Conservation (phyloP, 1,284 basidiomycete genomes). For the Melampsora larici-populina region DNA sequence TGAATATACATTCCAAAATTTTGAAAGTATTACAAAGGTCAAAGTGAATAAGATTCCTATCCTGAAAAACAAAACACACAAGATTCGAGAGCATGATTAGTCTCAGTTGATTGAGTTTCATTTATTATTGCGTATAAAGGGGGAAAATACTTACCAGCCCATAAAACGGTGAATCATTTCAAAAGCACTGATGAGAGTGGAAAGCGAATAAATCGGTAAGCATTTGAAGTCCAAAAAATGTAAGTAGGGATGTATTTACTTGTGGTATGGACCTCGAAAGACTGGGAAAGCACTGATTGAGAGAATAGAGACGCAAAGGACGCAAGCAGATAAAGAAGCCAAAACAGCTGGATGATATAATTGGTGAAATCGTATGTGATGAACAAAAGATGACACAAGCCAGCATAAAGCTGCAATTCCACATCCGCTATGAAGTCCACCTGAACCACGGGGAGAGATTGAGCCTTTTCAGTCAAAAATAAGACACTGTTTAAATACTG, state of each 20-base stretch:
- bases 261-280: constrained; percentile 19
- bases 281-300: constrained; percentile 23
- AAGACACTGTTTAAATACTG: background rate
- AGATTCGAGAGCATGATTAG: background rate
- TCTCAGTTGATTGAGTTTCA: background rate
- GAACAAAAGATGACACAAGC: background rate
- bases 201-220: background rate
- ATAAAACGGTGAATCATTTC: constrained; percentile 42
- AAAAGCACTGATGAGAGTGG: constrained; percentile 16
- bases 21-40: constrained; percentile 2
- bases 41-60: constrained; percentile 28
- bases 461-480: background rate
- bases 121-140: background rate
- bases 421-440: constrained; percentile 42
- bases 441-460: background rate
- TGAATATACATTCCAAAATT: constrained; percentile 14
- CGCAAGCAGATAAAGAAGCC: background rate
- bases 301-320: constrained; percentile 3
- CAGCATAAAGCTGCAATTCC: constrained; percentile 35
- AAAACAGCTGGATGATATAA: background rate
- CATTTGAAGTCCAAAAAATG: background rate
- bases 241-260: constrained; percentile 9
- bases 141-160: constrained; percentile 23
- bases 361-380: background rate
- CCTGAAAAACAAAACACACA: constrained; percentile 2